These are phyloP conservation scores for Capsella rubella DNA, from an alignment of 441 rosid genomes.

Conservation along the genomic window DNA sequence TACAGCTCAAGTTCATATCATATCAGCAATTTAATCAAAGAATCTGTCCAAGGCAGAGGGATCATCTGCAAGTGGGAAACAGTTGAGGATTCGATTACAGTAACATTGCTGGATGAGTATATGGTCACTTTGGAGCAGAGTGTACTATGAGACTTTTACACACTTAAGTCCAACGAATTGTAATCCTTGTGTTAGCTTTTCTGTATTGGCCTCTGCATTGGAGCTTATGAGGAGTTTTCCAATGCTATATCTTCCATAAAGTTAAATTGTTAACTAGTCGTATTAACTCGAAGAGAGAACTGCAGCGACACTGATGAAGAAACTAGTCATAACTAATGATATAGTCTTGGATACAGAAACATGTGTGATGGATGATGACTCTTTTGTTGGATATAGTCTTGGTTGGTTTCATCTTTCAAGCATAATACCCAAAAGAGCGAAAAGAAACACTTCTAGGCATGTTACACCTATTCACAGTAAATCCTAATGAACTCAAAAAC, in stretches of 20 bases:
- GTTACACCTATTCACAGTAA: not conserved
- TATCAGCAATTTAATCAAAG: no score
- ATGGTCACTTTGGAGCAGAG: no score
- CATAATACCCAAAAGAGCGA: not conserved
- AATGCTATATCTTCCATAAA: not conserved
- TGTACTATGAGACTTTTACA: not conserved
- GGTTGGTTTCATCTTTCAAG: no score
- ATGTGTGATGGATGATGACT: not conserved
- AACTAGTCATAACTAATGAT: not conserved
- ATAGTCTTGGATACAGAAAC: not conserved
- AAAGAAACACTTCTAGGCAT: no score
- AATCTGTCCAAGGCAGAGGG: no score
- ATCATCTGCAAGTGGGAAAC: no score
- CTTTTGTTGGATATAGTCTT: no score
- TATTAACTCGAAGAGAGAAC: not conserved
- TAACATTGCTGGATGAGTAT: no score
- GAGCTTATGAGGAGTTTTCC: slow-evolving; percentile 5
- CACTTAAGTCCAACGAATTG: not conserved
- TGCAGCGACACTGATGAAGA: slow-evolving; percentile 1
- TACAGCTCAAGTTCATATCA: no score
- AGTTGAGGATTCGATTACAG: no score
- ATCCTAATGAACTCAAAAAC: not conserved
- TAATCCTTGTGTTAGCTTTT: not conserved
- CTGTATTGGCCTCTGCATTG: not conserved
- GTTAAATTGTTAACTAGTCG: not conserved